A percentile compares a stretch with the other conserved stretches of the same genome.
These are phyloP conservation scores for Populus hybrid DNA, from an alignment of 441 rosid species.

Conservation along the genomic window DNA sequence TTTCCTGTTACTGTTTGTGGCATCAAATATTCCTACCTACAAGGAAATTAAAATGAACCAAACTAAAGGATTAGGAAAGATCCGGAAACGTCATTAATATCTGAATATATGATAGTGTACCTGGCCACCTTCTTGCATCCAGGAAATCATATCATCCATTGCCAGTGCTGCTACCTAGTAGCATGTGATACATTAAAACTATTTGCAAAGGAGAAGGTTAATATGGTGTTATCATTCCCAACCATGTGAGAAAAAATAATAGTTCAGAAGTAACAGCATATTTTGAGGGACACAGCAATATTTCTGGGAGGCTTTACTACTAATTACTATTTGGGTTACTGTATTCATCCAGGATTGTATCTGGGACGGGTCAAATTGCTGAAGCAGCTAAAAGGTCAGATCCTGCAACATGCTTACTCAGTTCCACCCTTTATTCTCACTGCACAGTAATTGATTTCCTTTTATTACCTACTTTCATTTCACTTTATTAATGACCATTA, in stretches of 20 bases:
- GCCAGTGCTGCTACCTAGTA: slow-evolving; percentile 99
- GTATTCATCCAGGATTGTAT: neutral
- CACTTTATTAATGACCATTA: too few species aligned
- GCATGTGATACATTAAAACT: slow-evolving; percentile 84
- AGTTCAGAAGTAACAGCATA: slow-evolving; percentile 20
- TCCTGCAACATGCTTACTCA: too few species aligned
- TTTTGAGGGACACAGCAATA: slow-evolving; percentile 12
- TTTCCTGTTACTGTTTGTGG: slow-evolving; percentile 81
- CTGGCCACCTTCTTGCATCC: slow-evolving; percentile 99
- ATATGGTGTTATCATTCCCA: slow-evolving; percentile 31
- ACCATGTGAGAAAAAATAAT: slow-evolving; percentile 18
- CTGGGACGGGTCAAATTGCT: neutral
- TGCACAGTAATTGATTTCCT: too few species aligned
- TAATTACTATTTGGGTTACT: neutral
- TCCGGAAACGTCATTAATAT: slow-evolving; percentile 11
- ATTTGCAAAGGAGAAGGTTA: slow-evolving; percentile 66
- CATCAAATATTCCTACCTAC: slow-evolving; percentile 98
- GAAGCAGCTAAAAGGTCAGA: too few species aligned
- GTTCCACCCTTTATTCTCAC: too few species aligned
- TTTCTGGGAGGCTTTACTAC: neutral
- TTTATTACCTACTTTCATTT: too few species aligned
- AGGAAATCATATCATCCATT: slow-evolving; percentile 98
- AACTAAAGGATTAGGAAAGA: slow-evolving; percentile 26
- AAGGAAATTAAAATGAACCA: slow-evolving; percentile 22
- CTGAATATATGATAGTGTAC: slow-evolving; percentile 42